Evolutionary conservation across 768 basidiomycete genomes (phyloP), one percentile per base, ranked within the genome.

Genomic region (Candolleomyces aberdarensis): DNA sequence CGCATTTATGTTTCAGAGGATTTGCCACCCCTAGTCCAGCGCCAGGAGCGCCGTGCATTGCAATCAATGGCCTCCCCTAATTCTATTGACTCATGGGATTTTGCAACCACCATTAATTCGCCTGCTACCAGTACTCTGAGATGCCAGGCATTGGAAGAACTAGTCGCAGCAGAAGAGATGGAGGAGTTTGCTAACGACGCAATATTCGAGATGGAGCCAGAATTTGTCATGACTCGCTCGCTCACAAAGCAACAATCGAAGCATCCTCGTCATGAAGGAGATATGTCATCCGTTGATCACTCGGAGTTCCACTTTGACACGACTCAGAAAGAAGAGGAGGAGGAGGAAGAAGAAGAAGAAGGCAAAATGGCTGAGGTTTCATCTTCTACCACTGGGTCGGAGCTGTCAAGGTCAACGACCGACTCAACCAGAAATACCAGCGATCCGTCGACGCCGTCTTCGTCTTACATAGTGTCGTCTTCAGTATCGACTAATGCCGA

Each of bases 61-160:
- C 77, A 74, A 13, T 72, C 70, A 48, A 58, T 74, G 36, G 62
- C 68, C 46, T 74, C 72, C 5, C 69, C 77, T 48, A 76, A 76
- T 49, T 87, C 90, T 10, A 73, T 87, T 58, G 91, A 89, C 58
- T 92, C 91, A 3, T 94, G 91, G 91, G 91, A 94, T 69, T 94
- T 94, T 70, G 70, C 80, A 22, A 76, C 83, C 0, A 83, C 81
- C 10, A 60, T 80, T 11, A 70, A 76, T 61, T 79, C 80, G 6
- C 76, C 73, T 11, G 69, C 65, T 40, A 71, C 68, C 11, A 72
- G 67, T 62, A 63, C 71, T 19, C 66, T 71, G 53, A 65, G 72
- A 32, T 69, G 64, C 22, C 63, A 63, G 39, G 47, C 65, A 4
- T 63, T 67, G 4, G 72, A 71, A 49, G 71, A 70, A 6, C 26